A percentile compares a stretch with the other conserved stretches of the same genome.
These are phyloP conservation scores for Talaromyces wortmannii DNA, from an alignment of 495 filamentous ascomycete genomes.

Conservation along the genomic window DNA sequence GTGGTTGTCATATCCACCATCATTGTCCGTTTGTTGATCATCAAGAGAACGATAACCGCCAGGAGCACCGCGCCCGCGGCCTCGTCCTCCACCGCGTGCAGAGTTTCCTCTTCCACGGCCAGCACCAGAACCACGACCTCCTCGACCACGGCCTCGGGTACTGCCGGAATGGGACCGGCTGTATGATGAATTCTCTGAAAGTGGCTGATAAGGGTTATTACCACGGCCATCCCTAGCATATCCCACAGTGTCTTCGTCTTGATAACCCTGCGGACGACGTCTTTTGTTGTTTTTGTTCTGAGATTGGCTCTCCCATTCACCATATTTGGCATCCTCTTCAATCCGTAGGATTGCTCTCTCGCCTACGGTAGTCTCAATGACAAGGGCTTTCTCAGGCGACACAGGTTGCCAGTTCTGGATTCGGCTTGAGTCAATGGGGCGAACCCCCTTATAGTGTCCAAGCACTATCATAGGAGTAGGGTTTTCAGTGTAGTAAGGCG, in stretches of 20 bases:
- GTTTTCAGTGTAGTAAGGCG: slow-evolving; percentile 67
- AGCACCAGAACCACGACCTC: slow-evolving; percentile 3
- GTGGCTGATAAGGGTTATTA: not conserved
- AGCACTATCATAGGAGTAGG: slow-evolving; percentile 67
- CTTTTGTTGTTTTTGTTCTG: slow-evolving; percentile 47
- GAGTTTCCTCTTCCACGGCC: not conserved
- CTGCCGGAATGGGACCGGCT: not conserved
- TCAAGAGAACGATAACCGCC: slow-evolving; percentile 3
- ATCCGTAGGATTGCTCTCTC: slow-evolving; percentile 81
- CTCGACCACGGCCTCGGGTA: not conserved
- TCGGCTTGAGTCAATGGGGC: slow-evolving; percentile 70
- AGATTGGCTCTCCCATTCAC: slow-evolving; percentile 50
- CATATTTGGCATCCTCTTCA: slow-evolving; percentile 51
- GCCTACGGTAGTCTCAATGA: slow-evolving; percentile 73
- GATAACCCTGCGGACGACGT: slow-evolving; percentile 22
- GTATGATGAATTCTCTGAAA: not conserved
- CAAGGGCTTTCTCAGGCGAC: slow-evolving; percentile 54
- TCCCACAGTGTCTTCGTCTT: slow-evolving; percentile 24
- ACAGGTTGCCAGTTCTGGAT: slow-evolving; percentile 84
- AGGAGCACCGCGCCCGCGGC: not conserved
- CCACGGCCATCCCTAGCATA: slow-evolving; percentile 1
- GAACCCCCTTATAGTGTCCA: slow-evolving; percentile 61
- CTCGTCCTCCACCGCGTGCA: slow-evolving; percentile 4
- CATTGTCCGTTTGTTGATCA: not conserved
- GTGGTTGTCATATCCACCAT: not conserved